Percentiles rank a stretch among this genome's conserved stretches.
Evolutionary conservation across 1,284 basidiomycete genomes (phyloP).

Genomic region (Ustilago trichophora): DNA sequence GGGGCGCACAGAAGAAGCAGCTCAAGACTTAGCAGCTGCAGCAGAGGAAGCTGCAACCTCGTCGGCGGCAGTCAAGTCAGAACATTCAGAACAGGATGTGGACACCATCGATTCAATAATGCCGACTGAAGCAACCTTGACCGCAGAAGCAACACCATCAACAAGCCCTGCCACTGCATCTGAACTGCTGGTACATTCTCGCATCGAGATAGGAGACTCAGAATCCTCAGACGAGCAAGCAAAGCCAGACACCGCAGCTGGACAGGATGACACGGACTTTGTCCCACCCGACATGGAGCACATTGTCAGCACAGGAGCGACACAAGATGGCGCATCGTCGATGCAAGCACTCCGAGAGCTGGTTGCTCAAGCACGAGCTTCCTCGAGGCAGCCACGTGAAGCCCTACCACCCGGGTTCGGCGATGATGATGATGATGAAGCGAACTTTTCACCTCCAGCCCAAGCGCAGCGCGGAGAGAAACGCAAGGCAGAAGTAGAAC

Average conservation of each 20-base stretch:
- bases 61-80: too few species aligned
- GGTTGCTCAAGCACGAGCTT: slow-evolving; percentile 34
- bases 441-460: neutral
- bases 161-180: neutral
- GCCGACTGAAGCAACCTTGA: neutral
- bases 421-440: slow-evolving; percentile 13
- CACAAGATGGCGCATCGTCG: slow-evolving; percentile 27
- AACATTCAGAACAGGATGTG: neutral
- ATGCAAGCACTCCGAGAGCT: slow-evolving; percentile 43
- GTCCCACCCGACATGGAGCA: slow-evolving; percentile 41
- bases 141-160: neutral
- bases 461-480: slow-evolving; percentile 16
- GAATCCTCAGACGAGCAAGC: neutral
- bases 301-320: slow-evolving; percentile 37
- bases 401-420: slow-evolving; percentile 38
- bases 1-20: too few species aligned
- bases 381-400: slow-evolving; percentile 29
- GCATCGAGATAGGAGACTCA: too few species aligned
- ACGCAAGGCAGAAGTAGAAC: slow-evolving; percentile 42
- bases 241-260: too few species aligned
- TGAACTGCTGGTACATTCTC: neutral
- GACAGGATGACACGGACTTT: slow-evolving; percentile 32
- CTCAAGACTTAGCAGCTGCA: too few species aligned
- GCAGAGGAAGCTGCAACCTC: too few species aligned
- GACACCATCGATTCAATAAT: neutral